phyloP scores from a whole-genome alignment of 1,139 yeast species.

The Yamadazyma kanchanaburiensis region DNA sequence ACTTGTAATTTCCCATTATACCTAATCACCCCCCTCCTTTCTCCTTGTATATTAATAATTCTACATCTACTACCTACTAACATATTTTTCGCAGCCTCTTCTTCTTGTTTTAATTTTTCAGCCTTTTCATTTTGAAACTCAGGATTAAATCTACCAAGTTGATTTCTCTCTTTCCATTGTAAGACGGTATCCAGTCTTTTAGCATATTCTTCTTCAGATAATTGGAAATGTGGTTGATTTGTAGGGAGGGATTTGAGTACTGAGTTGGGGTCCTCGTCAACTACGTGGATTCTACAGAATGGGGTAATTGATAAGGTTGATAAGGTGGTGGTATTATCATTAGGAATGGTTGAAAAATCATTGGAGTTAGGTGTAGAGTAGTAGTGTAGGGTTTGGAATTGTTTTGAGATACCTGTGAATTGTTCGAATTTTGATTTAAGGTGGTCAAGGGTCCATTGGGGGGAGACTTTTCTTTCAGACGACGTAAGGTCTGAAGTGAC shows the following conservation, averaged over 20 bases:
- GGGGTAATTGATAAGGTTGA: constrained; percentile 28
- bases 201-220: constrained; percentile 68
- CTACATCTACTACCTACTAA: constrained; percentile 40
- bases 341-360: constrained; percentile 7
- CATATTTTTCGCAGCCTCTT: constrained; percentile 15
- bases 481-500: constrained; percentile 66
- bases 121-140: constrained; percentile 27
- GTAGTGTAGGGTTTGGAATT: constrained; percentile 47
- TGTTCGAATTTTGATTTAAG: constrained; percentile 60
- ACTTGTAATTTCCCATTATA: constrained; percentile 67
- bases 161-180: constrained; percentile 67
- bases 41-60: constrained; percentile 42
- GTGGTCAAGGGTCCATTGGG: constrained; percentile 56
- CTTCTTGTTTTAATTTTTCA: constrained; percentile 15
- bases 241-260: constrained; percentile 37
- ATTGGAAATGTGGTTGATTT: constrained; percentile 41
- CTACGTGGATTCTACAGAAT: constrained; percentile 48
- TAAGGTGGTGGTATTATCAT: constrained; percentile 12
- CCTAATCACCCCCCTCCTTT: constrained; percentile 64
- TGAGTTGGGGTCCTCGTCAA: constrained; percentile 52
- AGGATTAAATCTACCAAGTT: constrained; percentile 73
- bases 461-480: constrained; percentile 67
- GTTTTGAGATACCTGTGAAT: constrained; percentile 76
- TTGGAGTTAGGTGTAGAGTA: constrained; percentile 18
- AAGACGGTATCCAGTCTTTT: constrained; percentile 60